Conservation (phyloP, 371 early-diverging fungal genomes). For the Entomophthora muscae region DNA sequence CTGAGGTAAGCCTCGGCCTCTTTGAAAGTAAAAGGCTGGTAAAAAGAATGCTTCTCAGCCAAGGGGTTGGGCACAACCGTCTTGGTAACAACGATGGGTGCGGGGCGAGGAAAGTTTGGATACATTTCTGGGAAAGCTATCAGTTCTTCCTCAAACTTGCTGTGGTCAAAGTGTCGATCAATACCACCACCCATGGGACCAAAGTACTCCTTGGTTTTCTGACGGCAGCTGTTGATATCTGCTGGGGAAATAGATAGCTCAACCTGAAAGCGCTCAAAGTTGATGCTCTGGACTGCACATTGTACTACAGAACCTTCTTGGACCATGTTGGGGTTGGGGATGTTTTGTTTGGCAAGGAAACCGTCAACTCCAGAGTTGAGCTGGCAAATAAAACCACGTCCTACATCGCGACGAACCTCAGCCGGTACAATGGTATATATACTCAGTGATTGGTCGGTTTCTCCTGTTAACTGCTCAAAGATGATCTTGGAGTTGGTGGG, state of each 20-base stretch:
- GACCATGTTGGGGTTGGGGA: conserved; percentile 35
- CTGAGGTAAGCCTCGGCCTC: conserved; percentile 61
- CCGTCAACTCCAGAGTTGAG: conserved; percentile 77
- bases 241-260: conserved; percentile 42
- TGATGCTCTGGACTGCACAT: conserved; percentile 57
- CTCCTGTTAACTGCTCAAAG: conserved; percentile 80
- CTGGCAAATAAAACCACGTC: conserved; percentile 49
- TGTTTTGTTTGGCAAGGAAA: conserved; percentile 42
- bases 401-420: conserved; percentile 37
- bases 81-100: not conserved
- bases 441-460: conserved; percentile 44
- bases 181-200: conserved; percentile 31
- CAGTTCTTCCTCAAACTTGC: conserved; percentile 20
- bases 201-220: conserved; percentile 50
- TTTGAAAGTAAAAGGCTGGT: conserved; percentile 45
- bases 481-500: conserved; percentile 40
- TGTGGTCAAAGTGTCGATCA: conserved; percentile 29
- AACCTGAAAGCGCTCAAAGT: conserved; percentile 55
- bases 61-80: conserved; percentile 26
- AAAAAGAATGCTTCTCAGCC: conserved; percentile 65
- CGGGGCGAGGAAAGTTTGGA: not conserved
- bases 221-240: conserved; percentile 18
- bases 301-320: conserved; percentile 45
- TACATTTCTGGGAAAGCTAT: not conserved
- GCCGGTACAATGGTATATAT: conserved; percentile 48